Evolutionary conservation across 192 early-diverging fungal genomes (phyloP).

Genomic region (Coemansia asiatica): DNA sequence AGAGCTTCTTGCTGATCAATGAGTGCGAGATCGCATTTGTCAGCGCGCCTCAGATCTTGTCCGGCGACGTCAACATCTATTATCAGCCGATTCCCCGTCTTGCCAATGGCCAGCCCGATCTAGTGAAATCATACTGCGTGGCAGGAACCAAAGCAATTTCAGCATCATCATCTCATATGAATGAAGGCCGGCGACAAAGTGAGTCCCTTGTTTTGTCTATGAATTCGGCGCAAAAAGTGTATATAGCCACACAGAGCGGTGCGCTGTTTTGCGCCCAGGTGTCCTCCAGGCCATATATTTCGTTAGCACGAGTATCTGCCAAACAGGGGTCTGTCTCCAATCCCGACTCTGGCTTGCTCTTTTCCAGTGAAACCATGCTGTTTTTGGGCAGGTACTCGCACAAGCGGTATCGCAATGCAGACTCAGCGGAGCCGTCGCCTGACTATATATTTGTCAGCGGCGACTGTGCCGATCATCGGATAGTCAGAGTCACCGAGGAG

Average conservation of each 20-base stretch:
- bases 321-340: not conserved
- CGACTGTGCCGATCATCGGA: constrained; percentile 27
- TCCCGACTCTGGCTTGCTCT: not conserved
- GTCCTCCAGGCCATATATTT: constrained; percentile 11
- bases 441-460: constrained; percentile 34
- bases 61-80: constrained; percentile 42
- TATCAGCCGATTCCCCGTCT: constrained; percentile 16
- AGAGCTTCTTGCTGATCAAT: constrained; percentile 37
- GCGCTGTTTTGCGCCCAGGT: constrained; percentile 14
- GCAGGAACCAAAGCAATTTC: constrained; percentile 16
- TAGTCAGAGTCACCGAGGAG: constrained; percentile 16
- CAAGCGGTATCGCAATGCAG: not conserved
- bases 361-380: constrained; percentile 20
- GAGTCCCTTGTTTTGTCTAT: not conserved
- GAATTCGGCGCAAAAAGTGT: constrained; percentile 24
- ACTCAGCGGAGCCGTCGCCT: not conserved
- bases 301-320: constrained; percentile 10
- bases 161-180: not conserved
- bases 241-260: constrained; percentile 32
- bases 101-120: constrained; percentile 5
- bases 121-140: constrained; percentile 19
- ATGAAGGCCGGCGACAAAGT: constrained; percentile 1
- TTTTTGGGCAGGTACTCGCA: constrained; percentile 6
- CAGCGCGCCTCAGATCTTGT: constrained; percentile 41
- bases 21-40: constrained; percentile 21